Base-by-base conservation (phyloP, 1,284 basidiomycete species). In the Caloboletus inedulis region DNA sequence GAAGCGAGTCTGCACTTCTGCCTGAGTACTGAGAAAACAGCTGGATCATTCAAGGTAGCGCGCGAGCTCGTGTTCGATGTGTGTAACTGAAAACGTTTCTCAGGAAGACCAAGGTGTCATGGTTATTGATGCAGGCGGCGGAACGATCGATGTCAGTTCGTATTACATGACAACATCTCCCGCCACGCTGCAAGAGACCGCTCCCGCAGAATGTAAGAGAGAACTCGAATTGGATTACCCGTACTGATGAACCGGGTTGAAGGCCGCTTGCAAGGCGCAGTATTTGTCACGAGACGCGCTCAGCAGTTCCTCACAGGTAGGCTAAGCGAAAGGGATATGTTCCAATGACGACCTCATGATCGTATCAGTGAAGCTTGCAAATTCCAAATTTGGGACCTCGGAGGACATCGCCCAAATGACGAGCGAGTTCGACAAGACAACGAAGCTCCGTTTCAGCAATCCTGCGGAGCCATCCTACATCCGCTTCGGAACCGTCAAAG, bases 51-150 rank as follows among this genome's bases (percentile, higher is more conserved):
- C 62, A 71, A 70, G 63, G 75, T 77, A 49, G 25, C 1, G 23
- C 47, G 12, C 23, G 1, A 37, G 23, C 14, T 27, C 3, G 30
- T 21, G 19, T 39, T 33, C 5, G 9, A 33, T 12, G 14, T 5
- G 4, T 34, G 25, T 50, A 1, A 6, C 50, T 65, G 19, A 66
- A 14, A 13, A 18, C 0, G 41, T 7, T 23, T 33, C 25, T 43
- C 42, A 66, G 65, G 59, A 59, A 37, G 62, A 68, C n/a, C 62
- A 72, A 31, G 76, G 76, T 1, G 60, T 79, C 7, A 63, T 77
- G 42, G 63, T 79, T n/a, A 72, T 79, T 16, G 78, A 80, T 56
- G 77, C 78, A 10, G 78, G 79, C n/a, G 75, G 76, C 29, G 77
- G 75, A 50, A 79, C 76, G 1, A 61, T 78, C 18, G 77, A 79